These are phyloP conservation scores for Lachancea cidri DNA, from an alignment of 805 yeast species.

Conservation along the genomic window DNA sequence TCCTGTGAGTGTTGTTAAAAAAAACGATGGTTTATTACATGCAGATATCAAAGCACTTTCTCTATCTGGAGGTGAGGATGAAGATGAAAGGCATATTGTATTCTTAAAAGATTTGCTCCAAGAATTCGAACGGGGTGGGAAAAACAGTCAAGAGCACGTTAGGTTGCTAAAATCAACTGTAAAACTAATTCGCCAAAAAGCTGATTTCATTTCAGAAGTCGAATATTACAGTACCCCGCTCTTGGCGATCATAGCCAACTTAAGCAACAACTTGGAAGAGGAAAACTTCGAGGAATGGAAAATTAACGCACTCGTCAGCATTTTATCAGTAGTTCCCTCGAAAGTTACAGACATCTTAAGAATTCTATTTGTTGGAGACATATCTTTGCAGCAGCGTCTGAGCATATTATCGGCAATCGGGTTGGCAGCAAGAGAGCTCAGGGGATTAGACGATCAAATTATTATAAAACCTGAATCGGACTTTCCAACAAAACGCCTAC, in stretches of 20 bases:
- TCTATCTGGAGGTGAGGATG: slow-evolving; percentile 30
- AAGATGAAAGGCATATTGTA: slow-evolving; percentile 48
- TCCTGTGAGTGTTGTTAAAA: no score
- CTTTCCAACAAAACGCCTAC: slow-evolving; percentile 33
- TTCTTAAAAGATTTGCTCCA: slow-evolving; percentile 68
- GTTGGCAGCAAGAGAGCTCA: slow-evolving; percentile 65
- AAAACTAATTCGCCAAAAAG: slow-evolving; percentile 60
- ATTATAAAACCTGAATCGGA: slow-evolving; percentile 35
- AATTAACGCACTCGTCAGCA: slow-evolving; percentile 59
- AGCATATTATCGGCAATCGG: slow-evolving; percentile 62
- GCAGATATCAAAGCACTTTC: neutral
- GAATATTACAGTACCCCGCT: slow-evolving; percentile 52
- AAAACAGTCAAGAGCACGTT: slow-evolving; percentile 38
- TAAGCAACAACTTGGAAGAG: slow-evolving; percentile 54
- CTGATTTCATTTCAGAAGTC: slow-evolving; percentile 55
- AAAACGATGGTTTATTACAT: neutral
- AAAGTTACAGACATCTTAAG: slow-evolving; percentile 36
- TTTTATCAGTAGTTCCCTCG: slow-evolving; percentile 51
- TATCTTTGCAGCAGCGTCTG: slow-evolving; percentile 75
- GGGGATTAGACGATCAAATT: slow-evolving; percentile 55
- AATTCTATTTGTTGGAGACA: slow-evolving; percentile 63
- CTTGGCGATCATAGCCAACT: slow-evolving; percentile 44
- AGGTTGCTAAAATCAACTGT: slow-evolving; percentile 39
- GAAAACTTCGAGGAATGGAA: slow-evolving; percentile 57
- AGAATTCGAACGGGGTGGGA: slow-evolving; percentile 45